phyloP scores from a whole-genome alignment of 495 filamentous ascomycete genomes.

The Penicillium cosmopolitanum region DNA sequence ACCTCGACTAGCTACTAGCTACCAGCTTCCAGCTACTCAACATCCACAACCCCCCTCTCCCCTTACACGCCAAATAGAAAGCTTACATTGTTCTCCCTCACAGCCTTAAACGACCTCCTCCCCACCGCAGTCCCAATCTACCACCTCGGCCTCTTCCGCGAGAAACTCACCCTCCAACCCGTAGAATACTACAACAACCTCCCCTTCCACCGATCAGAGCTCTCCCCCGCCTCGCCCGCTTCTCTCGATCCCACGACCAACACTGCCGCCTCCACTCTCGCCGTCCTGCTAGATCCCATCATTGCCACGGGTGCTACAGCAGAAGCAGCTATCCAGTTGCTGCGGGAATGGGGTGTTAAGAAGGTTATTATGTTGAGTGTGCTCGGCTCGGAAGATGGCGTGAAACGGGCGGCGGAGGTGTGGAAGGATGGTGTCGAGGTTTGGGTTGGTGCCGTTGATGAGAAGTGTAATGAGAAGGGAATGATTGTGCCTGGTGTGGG shows the following conservation, averaged over 20 bases:
- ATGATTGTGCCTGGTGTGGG: conserved; percentile 93
- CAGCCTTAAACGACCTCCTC: conserved; percentile 81
- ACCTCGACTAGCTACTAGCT: conserved; percentile 1
- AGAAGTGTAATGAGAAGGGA: conserved; percentile 68
- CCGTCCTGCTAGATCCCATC: conserved; percentile 87
- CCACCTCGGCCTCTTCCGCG: conserved; percentile 92
- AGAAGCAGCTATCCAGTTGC: conserved; percentile 83
- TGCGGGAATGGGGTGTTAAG: conserved; percentile 87
- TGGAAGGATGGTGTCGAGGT: conserved; percentile 78
- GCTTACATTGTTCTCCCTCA: background rate
- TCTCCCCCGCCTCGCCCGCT: conserved; percentile 36
- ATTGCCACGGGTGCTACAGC: conserved; percentile 93
- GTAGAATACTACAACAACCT: conserved; percentile 99
- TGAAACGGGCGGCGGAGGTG: conserved; percentile 68
- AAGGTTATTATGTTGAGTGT: conserved; percentile 79
- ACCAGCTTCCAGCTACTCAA: conserved; percentile 1
- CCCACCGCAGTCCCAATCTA: conserved; percentile 81
- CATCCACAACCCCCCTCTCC: background rate
- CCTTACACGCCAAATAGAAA: too few species aligned
- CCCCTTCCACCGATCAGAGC: conserved; percentile 63
- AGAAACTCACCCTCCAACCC: conserved; percentile 78
- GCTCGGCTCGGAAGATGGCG: conserved; percentile 68
- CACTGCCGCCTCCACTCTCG: conserved; percentile 59
- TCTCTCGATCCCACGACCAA: conserved; percentile 35
- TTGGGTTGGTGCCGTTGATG: conserved; percentile 82